phyloP scores from a whole-genome alignment of 768 basidiomycete species.

The Tricholoma matsutake region DNA sequence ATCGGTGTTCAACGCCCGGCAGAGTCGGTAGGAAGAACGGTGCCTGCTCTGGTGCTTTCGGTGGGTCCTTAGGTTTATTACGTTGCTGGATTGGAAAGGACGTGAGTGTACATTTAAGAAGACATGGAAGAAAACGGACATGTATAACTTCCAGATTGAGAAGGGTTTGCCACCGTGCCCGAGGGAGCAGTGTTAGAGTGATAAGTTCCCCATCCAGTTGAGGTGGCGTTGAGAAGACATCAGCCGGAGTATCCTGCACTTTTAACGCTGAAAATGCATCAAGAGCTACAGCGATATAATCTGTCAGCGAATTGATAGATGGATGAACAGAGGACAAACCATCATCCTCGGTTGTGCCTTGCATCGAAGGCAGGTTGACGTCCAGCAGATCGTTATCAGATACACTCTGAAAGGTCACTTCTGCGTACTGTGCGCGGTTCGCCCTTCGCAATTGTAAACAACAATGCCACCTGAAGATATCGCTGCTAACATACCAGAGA shows the following conservation, averaged over 20 bases:
- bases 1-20: constrained; percentile 81
- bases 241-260: constrained; percentile 55
- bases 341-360: constrained; percentile 77
- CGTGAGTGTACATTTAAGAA: not conserved
- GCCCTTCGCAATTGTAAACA: constrained; percentile 53
- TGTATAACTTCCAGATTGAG: constrained; percentile 94
- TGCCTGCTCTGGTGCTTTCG: constrained; percentile 91
- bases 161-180: constrained; percentile 95
- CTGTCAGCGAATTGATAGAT: not conserved
- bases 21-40: constrained; percentile 97
- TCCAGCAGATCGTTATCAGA: constrained; percentile 70
- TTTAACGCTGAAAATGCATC: constrained; percentile 67
- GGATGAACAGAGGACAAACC: constrained; percentile 39
- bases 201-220: constrained; percentile 90
- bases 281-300: constrained; percentile 44
- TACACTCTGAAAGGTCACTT: constrained; percentile 80
- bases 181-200: constrained; percentile 87
- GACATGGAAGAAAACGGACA: constrained; percentile 38
- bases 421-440: constrained; percentile 91
- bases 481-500: constrained; percentile 63
- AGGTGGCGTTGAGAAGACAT: constrained; percentile 81
- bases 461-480: not conserved
- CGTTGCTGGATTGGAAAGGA: constrained; percentile 56
- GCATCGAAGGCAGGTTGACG: constrained; percentile 77
- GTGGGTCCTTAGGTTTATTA: constrained; percentile 94